Base-by-base conservation (phyloP, 108 stramenopile genomes). In the Nitzschia putrida region DNA sequence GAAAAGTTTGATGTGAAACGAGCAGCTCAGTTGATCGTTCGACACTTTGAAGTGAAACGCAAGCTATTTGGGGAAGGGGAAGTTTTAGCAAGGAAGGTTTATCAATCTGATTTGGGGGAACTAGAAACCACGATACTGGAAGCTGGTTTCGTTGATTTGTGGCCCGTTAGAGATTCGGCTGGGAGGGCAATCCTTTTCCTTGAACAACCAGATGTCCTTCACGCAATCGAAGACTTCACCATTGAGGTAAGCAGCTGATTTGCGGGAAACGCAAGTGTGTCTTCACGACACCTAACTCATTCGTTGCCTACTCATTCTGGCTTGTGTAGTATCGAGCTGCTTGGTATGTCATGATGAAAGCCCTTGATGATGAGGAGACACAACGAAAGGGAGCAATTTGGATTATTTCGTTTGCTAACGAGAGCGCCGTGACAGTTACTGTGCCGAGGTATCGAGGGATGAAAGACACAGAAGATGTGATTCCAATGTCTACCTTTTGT, bases 321-420 rank as follows among this genome's bases (percentile, higher is more conserved):
- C n/a, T n/a, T n/a, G n/a, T n/a, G n/a, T 7, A 59, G 57, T 39
- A 44, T 45, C 61, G 61, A 45, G 42, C 9, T 25, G 23, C 23
- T 3, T 64, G 61, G 61, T 64, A 64, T 45, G 23, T 64, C 5
- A 9, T 64, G 61, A 45, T 45, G 45, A 26, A 13, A 16, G 4
- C 24, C 43, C 43, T 64, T 41, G 37, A 23, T 24, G 61, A 64
- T 18, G 61, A 64, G 22, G 61, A 75, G 53, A 75, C 74, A 29
- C 74, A 75, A 57, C 59, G 49, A 51, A 68, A 53, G 21, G 74
- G 74, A n/a, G 44, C 41, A 0, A 59, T 75, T 9, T 9, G 16
- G n/a, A 20, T 59, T 2, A 59, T 12, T 29, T 59, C 24, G 11
- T 9, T n/a, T 29, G 52, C 25, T 1, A 34, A 1, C 29, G 4